Conservation (phyloP, 257 asterid genomes). For the Echites panduratus region DNA sequence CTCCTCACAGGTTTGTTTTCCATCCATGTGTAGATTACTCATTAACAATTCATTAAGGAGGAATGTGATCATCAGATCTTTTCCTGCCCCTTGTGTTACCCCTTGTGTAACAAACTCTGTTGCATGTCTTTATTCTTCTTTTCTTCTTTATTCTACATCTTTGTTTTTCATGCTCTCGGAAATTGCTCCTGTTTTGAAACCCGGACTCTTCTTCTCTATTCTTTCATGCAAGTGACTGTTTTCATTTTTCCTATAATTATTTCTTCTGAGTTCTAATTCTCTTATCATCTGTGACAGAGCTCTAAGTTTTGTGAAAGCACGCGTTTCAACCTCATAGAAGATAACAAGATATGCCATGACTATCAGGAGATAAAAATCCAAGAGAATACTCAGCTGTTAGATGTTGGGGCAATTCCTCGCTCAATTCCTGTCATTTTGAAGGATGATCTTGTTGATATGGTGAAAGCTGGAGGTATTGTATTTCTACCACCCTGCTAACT, state of each 20-base stretch:
- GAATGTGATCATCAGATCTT: neutral
- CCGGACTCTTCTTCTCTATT: conserved; percentile 4
- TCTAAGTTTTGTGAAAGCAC: conserved; percentile 63
- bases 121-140: neutral
- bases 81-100: too few relatives aligned
- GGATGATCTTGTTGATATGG: conserved; percentile 94
- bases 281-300: conserved; percentile 21
- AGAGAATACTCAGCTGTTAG: conserved; percentile 92
- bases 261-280: neutral
- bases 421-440: conserved; percentile 82
- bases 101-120: neutral
- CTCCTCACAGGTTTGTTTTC: conserved; percentile 71
- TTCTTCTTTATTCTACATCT: neutral
- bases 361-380: conserved; percentile 97
- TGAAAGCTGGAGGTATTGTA: conserved; percentile 92
- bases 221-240: conserved; percentile 4
- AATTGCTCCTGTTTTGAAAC: neutral
- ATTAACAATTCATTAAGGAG: neutral
- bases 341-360: conserved; percentile 77
- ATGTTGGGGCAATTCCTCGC: conserved; percentile 98
- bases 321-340: conserved; percentile 74
- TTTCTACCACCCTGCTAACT: conserved; percentile 2
- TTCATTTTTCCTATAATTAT: neutral
- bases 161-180: neutral
- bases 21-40: conserved; percentile 5